Base-by-base conservation (phyloP, 257 asterid genomes). In the Nicotiana noctiflora region DNA sequence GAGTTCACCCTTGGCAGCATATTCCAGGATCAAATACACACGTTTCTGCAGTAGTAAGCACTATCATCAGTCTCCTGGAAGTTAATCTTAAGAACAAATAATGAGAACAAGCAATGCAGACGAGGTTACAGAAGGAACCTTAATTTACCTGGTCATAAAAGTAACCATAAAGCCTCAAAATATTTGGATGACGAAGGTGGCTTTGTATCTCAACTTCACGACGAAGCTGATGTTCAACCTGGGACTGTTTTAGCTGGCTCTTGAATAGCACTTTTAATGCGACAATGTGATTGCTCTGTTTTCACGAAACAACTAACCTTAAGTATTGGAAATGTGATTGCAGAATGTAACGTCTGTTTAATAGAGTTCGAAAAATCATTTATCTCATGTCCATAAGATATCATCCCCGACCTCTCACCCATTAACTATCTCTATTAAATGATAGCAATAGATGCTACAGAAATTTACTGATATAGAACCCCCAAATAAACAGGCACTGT, bases 141-240 rank as follows among this genome's bases (percentile, higher is more conserved):
- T 13, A 59, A 18, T 62, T 31, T 90, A 86, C 99, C 93, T 92
- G 97, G 83, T 95, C 99, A 52, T 95, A 92, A 79, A 95, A 95
- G 87, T 92, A 95, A 13, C 99, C 99, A 63, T 95, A 95, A 18
- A 95, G 93, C 21, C 98, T 90, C 53, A 95, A 86, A 86, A 95
- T 92, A 91, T 95, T 95, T 10, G 99, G 92, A 86, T 95, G 99
- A 62, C 98, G 89, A 84, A 95, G 97, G 87, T 92, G 97, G 85
- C 96, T 93, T 81, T 95, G 99, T 75, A 95, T 95, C 84, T 95
- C 99, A 72, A 95, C 97, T 89, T 95, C 99, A 9, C 99, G 93
- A 8, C 97, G 97, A 79, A 95, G 97, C 89, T 95, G 99, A 76
- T 95, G 99, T 79, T 95, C 97, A 66, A 95, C 97, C 83, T 91